These are phyloP conservation scores for Elsinoe perseae DNA, from an alignment of 2,329 filamentous ascomycete species.

Conservation along the genomic window DNA sequence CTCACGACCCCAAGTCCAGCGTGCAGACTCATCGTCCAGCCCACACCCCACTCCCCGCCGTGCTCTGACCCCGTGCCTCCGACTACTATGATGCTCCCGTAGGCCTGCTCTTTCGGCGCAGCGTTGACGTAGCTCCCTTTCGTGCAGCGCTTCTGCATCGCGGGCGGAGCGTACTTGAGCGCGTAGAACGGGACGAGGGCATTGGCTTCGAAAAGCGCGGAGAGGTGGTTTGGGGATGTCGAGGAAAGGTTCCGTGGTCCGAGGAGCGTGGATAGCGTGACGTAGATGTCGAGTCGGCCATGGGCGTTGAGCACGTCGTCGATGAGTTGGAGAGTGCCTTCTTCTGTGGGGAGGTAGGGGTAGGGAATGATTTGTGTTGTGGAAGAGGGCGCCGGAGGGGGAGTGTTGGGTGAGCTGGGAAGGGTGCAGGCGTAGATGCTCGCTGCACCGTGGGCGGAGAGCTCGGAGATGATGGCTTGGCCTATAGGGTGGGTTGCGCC, in stretches of 20 bases:
- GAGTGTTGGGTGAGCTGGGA: slow-evolving; percentile 37
- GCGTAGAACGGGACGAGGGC: slow-evolving; percentile 57
- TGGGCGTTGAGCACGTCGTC: slow-evolving; percentile 56
- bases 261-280: slow-evolving; percentile 50
- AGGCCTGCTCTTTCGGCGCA: slow-evolving; percentile 51
- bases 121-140: slow-evolving; percentile 53
- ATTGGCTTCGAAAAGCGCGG: slow-evolving; percentile 53
- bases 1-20: slow-evolving; percentile 55
- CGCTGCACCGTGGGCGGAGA: slow-evolving; percentile 57
- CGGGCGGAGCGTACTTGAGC: slow-evolving; percentile 55
- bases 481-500: slow-evolving; percentile 55
- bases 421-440: slow-evolving; percentile 53
- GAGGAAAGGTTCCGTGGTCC: slow-evolving; percentile 50
- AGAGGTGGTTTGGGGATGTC: slow-evolving; percentile 50
- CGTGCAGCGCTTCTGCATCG: slow-evolving; percentile 53
- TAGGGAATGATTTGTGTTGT: slow-evolving; percentile 54
- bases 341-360: slow-evolving; percentile 52
- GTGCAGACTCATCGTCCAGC: slow-evolving; percentile 54
- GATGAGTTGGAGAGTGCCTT: slow-evolving; percentile 53
- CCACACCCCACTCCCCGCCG: slow-evolving; percentile 52
- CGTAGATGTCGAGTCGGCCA: slow-evolving; percentile 54
- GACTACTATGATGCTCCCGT: slow-evolving; percentile 57
- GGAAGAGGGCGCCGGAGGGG: slow-evolving; percentile 52
- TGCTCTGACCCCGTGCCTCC: slow-evolving; percentile 50
- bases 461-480: slow-evolving; percentile 51